phyloP scores from a whole-genome alignment of 192 early-diverging fungal species.

The Helicostylum pulchrum region DNA sequence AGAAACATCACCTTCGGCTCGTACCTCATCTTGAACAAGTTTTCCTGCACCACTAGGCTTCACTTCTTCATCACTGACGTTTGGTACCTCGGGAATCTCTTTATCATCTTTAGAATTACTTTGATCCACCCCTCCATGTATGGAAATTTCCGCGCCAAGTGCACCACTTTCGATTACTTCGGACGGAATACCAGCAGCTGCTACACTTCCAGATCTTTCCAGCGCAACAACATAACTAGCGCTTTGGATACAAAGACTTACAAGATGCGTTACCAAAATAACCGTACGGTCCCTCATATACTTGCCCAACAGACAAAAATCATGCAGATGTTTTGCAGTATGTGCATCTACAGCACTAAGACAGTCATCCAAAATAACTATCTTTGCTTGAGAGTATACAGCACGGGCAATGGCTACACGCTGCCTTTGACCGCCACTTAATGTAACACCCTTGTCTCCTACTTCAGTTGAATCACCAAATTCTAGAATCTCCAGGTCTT shows the following conservation, averaged over 20 bases:
- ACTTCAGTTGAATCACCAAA: constrained; percentile 92
- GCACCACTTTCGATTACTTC: constrained; percentile 41
- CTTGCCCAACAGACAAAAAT: constrained; percentile 67
- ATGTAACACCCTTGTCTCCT: constrained; percentile 84
- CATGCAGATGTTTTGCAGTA: constrained; percentile 82
- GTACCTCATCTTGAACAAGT: constrained; percentile 82
- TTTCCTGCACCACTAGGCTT: constrained; percentile 38
- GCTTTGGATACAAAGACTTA: constrained; percentile 56
- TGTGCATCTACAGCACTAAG: constrained; percentile 94
- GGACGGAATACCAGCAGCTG: constrained; percentile 47
- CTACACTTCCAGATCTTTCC: constrained; percentile 49
- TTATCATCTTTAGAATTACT: constrained; percentile 33
- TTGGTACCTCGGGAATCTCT: constrained; percentile 27
- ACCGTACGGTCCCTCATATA: constrained; percentile 75
- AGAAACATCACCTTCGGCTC: constrained; percentile 74
- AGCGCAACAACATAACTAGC: constrained; percentile 58
- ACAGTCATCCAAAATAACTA: constrained; percentile 83
- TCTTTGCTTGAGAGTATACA: constrained; percentile 64
- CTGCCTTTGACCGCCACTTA: constrained; percentile 84
- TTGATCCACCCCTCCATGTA: neutral
- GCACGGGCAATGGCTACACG: constrained; percentile 73
- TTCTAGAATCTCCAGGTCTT: constrained; percentile 81
- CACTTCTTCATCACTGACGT: constrained; percentile 30
- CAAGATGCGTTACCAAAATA: constrained; percentile 89
- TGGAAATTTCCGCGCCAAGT: constrained; percentile 42